These are phyloP conservation scores for Emericellopsis terricola DNA, from an alignment of 495 filamentous ascomycete genomes.

Conservation along the genomic window DNA sequence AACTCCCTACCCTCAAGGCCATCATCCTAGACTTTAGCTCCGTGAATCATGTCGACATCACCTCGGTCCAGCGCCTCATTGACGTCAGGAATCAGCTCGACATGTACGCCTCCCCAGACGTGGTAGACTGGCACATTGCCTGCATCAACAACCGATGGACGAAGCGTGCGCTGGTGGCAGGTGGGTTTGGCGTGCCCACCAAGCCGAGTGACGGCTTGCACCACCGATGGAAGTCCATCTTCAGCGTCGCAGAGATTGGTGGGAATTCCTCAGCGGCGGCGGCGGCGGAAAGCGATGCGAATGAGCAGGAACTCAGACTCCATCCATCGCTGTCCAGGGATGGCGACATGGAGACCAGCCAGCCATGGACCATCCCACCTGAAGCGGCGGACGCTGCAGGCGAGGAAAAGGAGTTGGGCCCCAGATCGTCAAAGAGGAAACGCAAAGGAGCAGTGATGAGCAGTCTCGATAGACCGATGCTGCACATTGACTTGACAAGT, in stretches of 20 bases:
- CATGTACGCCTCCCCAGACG: slow-evolving; percentile 62
- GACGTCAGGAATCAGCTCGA: slow-evolving; percentile 97
- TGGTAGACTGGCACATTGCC: slow-evolving; percentile 92
- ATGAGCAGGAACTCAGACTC: slow-evolving; percentile 17
- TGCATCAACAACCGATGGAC: slow-evolving; percentile 95
- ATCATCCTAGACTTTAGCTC: slow-evolving; percentile 90
- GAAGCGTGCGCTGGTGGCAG: slow-evolving; percentile 80
- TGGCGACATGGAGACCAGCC: slow-evolving; percentile 14
- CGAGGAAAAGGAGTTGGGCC: background rate
- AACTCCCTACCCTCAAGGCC: slow-evolving; percentile 67
- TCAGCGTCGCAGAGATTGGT: slow-evolving; percentile 80
- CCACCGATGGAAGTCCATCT: slow-evolving; percentile 85
- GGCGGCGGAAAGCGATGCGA: slow-evolving; percentile 30
- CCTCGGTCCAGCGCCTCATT: slow-evolving; percentile 85
- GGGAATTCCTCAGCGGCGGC: slow-evolving; percentile 49
- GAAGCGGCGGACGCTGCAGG: no score
- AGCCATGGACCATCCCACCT: no score
- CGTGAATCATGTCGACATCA: slow-evolving; percentile 93
- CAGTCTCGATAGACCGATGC: slow-evolving; percentile 75
- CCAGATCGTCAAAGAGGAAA: slow-evolving; percentile 1
- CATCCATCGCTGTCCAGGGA: slow-evolving; percentile 9
- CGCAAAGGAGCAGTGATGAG: slow-evolving; percentile 18
- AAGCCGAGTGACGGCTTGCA: slow-evolving; percentile 28
- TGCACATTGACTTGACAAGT: slow-evolving; percentile 88
- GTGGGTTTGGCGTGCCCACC: slow-evolving; percentile 81